Percentiles rank a stretch among this genome's conserved stretches.
phyloP scores from a whole-genome alignment of 805 yeast species.

The Candida stauntonica region DNA sequence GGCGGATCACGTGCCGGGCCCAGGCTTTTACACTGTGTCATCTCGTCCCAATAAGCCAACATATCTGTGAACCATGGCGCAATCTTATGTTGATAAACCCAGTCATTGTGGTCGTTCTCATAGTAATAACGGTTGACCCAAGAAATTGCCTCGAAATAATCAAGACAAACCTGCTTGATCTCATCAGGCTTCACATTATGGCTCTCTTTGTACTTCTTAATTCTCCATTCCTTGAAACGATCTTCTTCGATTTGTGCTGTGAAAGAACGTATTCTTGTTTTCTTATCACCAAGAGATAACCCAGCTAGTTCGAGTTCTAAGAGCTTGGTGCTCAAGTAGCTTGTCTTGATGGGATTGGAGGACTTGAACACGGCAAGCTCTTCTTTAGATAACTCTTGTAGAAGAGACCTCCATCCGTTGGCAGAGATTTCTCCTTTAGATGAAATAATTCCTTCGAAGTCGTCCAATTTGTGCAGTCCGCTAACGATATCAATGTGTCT shows the following conservation, averaged over 20 bases:
- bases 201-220: not conserved
- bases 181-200: not conserved
- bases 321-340: not conserved
- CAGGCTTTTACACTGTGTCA: no score
- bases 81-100: no score
- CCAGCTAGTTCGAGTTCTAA: slow-evolving; percentile 1
- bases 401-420: slow-evolving; percentile 65
- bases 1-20: no score
- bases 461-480: slow-evolving; percentile 45
- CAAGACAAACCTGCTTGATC: not conserved
- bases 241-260: slow-evolving; percentile 39
- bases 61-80: no score
- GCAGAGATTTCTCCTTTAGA: slow-evolving; percentile 84
- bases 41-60: no score
- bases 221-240: no score
- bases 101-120: no score
- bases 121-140: not conserved
- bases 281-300: slow-evolving; percentile 46
- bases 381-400: slow-evolving; percentile 1
- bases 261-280: slow-evolving; percentile 37
- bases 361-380: slow-evolving; percentile 4
- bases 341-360: not conserved
- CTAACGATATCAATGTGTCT: slow-evolving; percentile 1
- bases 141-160: not conserved
- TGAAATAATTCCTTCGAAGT: slow-evolving; percentile 59